Evolutionary conservation across 176 grass and related monocot genomes (phyloP).

Genomic region (Cocos nucifera): DNA sequence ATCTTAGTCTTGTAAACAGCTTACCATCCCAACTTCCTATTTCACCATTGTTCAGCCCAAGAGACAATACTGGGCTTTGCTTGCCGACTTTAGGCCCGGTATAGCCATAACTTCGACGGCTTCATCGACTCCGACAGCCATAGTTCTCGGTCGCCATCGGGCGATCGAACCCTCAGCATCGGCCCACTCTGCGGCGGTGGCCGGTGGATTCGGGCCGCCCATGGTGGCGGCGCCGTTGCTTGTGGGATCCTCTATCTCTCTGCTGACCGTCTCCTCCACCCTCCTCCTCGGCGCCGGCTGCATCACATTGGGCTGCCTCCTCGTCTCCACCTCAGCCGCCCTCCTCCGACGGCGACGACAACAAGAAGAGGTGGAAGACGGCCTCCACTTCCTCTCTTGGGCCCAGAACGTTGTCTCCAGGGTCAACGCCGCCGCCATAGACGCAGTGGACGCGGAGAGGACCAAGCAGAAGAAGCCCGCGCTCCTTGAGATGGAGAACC

Average conservation of each 20-base stretch:
- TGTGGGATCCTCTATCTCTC: constrained; percentile 17
- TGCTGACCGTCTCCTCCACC: constrained; percentile 21
- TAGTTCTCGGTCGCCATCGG: no score
- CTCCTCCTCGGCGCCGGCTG: constrained; percentile 61
- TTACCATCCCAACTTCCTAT: no score
- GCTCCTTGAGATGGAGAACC: constrained; percentile 64
- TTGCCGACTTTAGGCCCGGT: no score
- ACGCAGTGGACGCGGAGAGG: constrained; percentile 4
- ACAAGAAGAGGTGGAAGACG: constrained; percentile 39
- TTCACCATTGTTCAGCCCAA: no score
- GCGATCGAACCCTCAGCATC: no score
- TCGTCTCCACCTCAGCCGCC: constrained; percentile 25
- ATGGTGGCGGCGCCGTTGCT: constrained; percentile 39
- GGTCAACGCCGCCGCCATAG: constrained; percentile 11
- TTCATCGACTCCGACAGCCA: no score
- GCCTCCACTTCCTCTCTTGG: constrained; percentile 47
- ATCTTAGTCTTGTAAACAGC: no score
- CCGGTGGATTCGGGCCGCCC: constrained; percentile 19
- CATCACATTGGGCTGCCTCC: constrained; percentile 73
- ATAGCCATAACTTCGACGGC: no score
- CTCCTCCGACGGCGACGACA: constrained; percentile 13
- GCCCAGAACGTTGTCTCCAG: constrained; percentile 31
- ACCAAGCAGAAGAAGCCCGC: constrained; percentile 18
- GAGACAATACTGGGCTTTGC: no score
- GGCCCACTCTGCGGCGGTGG: constrained; percentile 9